These are phyloP conservation scores for Buddleja alternifolia DNA, from an alignment of 257 asterid species.

Conservation along the genomic window DNA sequence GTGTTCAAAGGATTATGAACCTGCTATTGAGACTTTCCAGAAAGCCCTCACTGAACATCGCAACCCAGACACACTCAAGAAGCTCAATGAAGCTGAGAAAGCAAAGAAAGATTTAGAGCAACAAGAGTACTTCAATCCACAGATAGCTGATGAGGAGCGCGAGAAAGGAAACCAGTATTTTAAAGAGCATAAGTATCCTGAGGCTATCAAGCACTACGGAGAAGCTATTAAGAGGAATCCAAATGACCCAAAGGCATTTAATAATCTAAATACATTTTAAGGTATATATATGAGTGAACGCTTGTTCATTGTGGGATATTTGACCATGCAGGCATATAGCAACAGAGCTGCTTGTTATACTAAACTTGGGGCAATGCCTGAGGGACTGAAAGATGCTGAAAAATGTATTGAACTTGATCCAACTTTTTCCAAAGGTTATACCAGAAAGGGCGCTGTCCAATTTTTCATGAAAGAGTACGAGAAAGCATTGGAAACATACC, in stretches of 20 bases:
- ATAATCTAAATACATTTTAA: background rate
- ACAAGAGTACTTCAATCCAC: conserved; percentile 82
- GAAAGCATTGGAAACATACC: conserved; percentile 88
- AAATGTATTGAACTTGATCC: conserved; percentile 94
- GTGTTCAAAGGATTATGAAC: conserved; percentile 74
- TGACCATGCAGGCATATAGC: conserved; percentile 71
- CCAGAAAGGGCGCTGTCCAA: conserved; percentile 86
- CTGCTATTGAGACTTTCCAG: conserved; percentile 85
- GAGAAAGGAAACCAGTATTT: conserved; percentile 91
- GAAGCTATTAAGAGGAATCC: conserved; percentile 90
- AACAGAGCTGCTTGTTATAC: conserved; percentile 94
- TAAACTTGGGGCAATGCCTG: conserved; percentile 90
- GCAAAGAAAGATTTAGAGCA: conserved; percentile 94
- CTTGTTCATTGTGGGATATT: background rate
- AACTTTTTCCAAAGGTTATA: conserved; percentile 79
- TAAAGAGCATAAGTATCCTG: conserved; percentile 92
- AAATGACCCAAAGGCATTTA: conserved; percentile 65
- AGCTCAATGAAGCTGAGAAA: conserved; percentile 87
- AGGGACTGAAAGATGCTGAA: conserved; percentile 92
- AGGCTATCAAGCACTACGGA: conserved; percentile 78
- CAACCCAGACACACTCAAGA: conserved; percentile 89
- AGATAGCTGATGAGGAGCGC: conserved; percentile 92
- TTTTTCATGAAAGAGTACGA: conserved; percentile 93
- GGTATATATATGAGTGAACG: background rate
- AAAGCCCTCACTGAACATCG: conserved; percentile 96